Evolutionary conservation across 2,329 filamentous ascomycete species (phyloP).

Genomic region (Purpureocillium takamizusanense): DNA sequence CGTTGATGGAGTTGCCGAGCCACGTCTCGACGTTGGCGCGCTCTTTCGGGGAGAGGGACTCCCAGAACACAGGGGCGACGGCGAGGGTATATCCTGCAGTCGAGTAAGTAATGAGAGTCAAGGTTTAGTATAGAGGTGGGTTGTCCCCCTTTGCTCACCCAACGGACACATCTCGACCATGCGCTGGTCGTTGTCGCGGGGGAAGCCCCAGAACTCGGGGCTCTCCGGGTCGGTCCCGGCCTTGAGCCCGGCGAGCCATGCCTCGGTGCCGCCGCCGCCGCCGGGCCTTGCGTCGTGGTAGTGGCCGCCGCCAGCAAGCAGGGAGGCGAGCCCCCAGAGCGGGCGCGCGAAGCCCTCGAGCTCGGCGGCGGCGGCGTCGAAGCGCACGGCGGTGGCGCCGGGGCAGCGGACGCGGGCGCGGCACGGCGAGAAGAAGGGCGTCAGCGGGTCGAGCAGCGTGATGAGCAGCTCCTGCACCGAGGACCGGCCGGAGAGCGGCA

Average conservation of each 20-base stretch:
- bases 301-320: conserved; percentile 58
- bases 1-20: conserved; percentile 68
- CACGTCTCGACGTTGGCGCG: conserved; percentile 59
- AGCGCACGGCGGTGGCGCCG: conserved; percentile 64
- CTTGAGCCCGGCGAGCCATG: conserved; percentile 29
- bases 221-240: conserved; percentile 61
- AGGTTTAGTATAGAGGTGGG: too few species aligned
- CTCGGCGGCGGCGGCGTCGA: conserved; percentile 69
- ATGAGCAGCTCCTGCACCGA: conserved; percentile 43
- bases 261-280: too few species aligned
- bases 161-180: conserved; percentile 83
- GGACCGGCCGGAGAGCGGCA: conserved; percentile 38
- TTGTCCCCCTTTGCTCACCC: too few species aligned
- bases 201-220: conserved; percentile 68
- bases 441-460: conserved; percentile 60
- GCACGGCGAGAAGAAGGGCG: conserved; percentile 53
- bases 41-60: conserved; percentile 52
- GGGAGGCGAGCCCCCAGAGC: conserved; percentile 63
- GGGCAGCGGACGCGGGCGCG: conserved; percentile 32
- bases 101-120: too few species aligned
- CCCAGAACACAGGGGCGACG: conserved; percentile 59
- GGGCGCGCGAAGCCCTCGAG: conserved; percentile 69
- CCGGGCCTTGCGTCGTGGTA: conserved; percentile 56
- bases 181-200: conserved; percentile 50
- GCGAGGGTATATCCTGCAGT: conserved; percentile 55